Base-by-base conservation (phyloP, 2,329 filamentous ascomycete genomes). In the Trichoderma gracile region DNA sequence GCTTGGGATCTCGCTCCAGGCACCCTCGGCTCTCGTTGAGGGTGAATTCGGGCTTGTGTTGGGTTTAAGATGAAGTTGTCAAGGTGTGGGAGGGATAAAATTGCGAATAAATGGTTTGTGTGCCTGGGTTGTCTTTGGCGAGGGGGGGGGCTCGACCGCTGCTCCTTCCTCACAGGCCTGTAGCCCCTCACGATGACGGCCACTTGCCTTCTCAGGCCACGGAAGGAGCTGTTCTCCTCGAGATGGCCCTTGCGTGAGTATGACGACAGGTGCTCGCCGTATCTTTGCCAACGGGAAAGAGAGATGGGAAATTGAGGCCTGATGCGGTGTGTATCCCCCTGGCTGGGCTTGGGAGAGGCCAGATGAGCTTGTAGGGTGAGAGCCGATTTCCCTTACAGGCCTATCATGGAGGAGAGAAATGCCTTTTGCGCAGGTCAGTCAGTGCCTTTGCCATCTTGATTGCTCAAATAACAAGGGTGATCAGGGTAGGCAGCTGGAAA, bases 361-460 rank as follows among this genome's bases (percentile, higher is more conserved):
- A 52, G 57, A 33, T 46, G 2, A 47, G 40, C 47, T 42, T 49
- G 40, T 52, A 14, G 25, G 21, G 40, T 10, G 19, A 46, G 12
- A 42, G 53, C 17, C 30, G 38, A 40, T 43, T 43, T 21, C n/a
- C 43, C 54, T 5, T 30, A 23, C 15, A n/a, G 47, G 33, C 43
- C 33, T 54, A 66, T 64, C 12, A 42, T 25, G 38, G 42, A 49
- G 53, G 42, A 19, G 53, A 27, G 12, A 40, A 27, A n/a, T 40
- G 38, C 23, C 43, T 61, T 15, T 30, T 9, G 23, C 17, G 17
- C 27, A 25, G 9, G 17, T 49, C 25, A 40, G 43, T 12, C 27
- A 12, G 2, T 59, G 27, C 10, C 10, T 12, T 14, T 12, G 33
- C 10, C 56, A 43, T 43, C 2, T n/a, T 43, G 17, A n/a, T 38